These are phyloP conservation scores for Solanum chacoense DNA, from an alignment of 305 asterid species.

Conservation along the genomic window DNA sequence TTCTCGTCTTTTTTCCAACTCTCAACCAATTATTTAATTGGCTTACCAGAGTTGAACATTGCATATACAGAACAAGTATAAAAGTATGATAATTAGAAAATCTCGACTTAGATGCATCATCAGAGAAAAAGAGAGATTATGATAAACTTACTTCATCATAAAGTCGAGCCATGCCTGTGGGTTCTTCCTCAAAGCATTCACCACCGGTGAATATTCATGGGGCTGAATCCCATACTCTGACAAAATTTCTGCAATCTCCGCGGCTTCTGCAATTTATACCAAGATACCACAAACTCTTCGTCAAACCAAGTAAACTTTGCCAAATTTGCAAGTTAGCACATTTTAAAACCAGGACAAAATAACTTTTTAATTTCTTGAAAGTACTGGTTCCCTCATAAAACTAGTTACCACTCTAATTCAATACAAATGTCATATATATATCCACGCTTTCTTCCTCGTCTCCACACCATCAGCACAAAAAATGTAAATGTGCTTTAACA, in stretches of 20 bases:
- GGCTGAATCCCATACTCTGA: constrained; percentile 66
- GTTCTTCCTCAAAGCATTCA: constrained; percentile 71
- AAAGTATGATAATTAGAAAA: not conserved
- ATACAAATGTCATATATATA: not conserved
- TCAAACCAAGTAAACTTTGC: not conserved
- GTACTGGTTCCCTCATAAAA: not conserved
- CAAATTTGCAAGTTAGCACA: not conserved
- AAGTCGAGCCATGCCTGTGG: constrained; percentile 97
- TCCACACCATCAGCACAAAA: not conserved
- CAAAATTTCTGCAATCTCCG: constrained; percentile 92
- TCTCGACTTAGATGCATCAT: not conserved
- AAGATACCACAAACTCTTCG: not conserved
- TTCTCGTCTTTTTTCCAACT: not conserved
- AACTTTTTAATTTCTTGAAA: not conserved
- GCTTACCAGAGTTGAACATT: not conserved
- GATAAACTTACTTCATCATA: constrained; percentile 73
- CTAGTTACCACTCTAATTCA: not conserved
- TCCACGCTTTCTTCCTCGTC: not conserved
- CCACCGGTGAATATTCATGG: constrained; percentile 72
- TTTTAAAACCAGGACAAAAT: not conserved
- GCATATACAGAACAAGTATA: not conserved
- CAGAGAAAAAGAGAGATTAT: not conserved
- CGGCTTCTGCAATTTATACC: constrained; percentile 63
- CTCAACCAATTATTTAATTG: not conserved
- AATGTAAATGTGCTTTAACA: not conserved